Conservation (phyloP, 129 eudicot species). For the Lactuca saligna region DNA sequence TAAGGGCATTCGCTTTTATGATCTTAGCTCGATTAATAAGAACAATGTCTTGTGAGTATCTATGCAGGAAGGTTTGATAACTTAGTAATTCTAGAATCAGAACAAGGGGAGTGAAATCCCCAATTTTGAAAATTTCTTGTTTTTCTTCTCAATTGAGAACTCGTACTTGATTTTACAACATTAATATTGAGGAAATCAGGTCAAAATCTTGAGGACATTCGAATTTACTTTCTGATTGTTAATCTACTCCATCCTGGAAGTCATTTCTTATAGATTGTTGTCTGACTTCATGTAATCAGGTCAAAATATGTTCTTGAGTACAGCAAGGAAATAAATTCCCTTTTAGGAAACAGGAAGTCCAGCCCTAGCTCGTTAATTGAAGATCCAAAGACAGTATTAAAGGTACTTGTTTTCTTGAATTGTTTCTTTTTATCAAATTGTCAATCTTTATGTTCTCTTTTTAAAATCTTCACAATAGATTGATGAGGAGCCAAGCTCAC, state of each 20-base stretch:
- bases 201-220: neutral
- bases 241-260: constrained; percentile 5
- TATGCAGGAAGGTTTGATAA: neutral
- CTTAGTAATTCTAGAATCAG: neutral
- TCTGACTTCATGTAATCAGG: constrained; percentile 37
- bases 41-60: neutral
- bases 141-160: neutral
- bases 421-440: neutral
- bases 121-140: neutral
- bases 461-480: constrained; percentile 37
- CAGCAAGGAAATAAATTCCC: constrained; percentile 78
- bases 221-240: neutral
- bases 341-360: constrained; percentile 54
- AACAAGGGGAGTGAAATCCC: neutral
- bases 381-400: constrained; percentile 64
- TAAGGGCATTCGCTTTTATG: neutral
- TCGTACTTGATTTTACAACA: neutral
- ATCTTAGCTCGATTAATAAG: neutral
- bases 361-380: constrained; percentile 50
- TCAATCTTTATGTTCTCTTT: constrained; percentile 9
- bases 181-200: neutral
- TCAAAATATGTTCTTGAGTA: constrained; percentile 72
- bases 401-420: constrained; percentile 37
- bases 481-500: constrained; percentile 61
- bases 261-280: constrained; percentile 14